Base-by-base conservation (phyloP, 179 eudicot genomes). In the Beta corolliflora region DNA sequence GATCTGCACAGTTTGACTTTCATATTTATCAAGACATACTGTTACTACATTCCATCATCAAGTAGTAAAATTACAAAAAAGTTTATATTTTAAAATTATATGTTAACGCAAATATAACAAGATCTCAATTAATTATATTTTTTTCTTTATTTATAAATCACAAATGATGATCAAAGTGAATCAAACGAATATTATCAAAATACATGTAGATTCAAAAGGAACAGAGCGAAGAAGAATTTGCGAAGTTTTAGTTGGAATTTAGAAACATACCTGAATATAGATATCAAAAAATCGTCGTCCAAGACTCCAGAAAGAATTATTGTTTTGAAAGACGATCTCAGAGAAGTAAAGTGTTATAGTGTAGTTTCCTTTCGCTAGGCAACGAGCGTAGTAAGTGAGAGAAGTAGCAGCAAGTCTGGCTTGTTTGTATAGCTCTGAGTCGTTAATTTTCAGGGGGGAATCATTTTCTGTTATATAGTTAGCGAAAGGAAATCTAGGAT, bases 381-480 rank as follows among this genome's bases (percentile, higher is more conserved):
- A 85, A 60, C 72, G 82, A 25, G 84, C 82, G n/a, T 85, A 85
- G 66, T 85, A 85, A 54, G 88, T 83, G 36, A 86, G 80, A 83
- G 84, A 83, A 7, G 80, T 74, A 48, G 86, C 86, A 61, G 86
- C 71, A 7, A 81, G 75, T 36, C 88, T 83, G 50, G 88, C 88
- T 16, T 81, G 66, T 36, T 55, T 48, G 80, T 83, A 86, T 54
- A 86, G 61, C 13, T 19, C 71, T 45, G 82, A 46, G 58, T 78
- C 78, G 19, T 77, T 81, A 73, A 74, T 77, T 66, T 5, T 1
- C 9, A 81, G 77, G 19, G 45, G 11, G 19, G 88, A 74, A 54
- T 12, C 15, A 65, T 48, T 71, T 52, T 23, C 7, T 29, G 71
- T 79, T 61, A 79, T 79, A 41, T 75, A 85, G 8, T 75, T 31